Evolutionary conservation across 2,329 filamentous ascomycete species (phyloP), one percentile per base, ranked within the genome.

Genomic region (Colletotrichum tofieldiae): DNA sequence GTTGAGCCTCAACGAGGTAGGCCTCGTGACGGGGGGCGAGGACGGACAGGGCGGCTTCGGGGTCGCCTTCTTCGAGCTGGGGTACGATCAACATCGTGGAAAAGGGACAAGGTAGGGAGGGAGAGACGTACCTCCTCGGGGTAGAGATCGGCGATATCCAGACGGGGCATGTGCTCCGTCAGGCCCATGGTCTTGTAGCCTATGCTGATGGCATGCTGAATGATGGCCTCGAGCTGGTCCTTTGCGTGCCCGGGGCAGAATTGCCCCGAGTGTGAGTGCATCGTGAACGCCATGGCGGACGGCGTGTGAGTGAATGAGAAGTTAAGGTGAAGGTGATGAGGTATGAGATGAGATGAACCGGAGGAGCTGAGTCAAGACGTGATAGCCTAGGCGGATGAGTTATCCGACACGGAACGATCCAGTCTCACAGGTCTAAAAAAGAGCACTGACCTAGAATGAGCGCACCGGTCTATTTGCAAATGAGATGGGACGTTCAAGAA

Each of bases 241-340:
- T 93, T 91, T 62, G 96, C 96, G 85, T 99, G 96, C 77, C 93
- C 91, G 12, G 92, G 92, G 85, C 96, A 99, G 86, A 99, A 99
- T 81, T 99, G 94, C 75, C 96, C 96, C 47, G 96, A 98, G 84
- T 99, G 96, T 79, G 94, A 97, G 83, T 99, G 96, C 86, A 98
- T 97, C 5, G 96, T 97, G 85, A 97, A 98, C 1, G 96, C 95
- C 96, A 98, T 98, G 64, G 54, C 79, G 73, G n/a, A 11, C n/a
- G 29, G 18, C 49, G 51, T 37, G 16, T 60, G 45, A 55, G 58
- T 70, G 55, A 59, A 60, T 64, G 23, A 23, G 8, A 6, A 35
- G 45, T 23, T 5, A 11, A 29, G 26, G 32, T 41, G 47, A 63
- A 14, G 26, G 12, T 5, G 3, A 54, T 29, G 6, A 55, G 49